A percentile compares a stretch with the other conserved stretches of the same genome.
Evolutionary conservation across 2,329 filamentous ascomycete species (phyloP).

Genomic region (Dothistroma pini): DNA sequence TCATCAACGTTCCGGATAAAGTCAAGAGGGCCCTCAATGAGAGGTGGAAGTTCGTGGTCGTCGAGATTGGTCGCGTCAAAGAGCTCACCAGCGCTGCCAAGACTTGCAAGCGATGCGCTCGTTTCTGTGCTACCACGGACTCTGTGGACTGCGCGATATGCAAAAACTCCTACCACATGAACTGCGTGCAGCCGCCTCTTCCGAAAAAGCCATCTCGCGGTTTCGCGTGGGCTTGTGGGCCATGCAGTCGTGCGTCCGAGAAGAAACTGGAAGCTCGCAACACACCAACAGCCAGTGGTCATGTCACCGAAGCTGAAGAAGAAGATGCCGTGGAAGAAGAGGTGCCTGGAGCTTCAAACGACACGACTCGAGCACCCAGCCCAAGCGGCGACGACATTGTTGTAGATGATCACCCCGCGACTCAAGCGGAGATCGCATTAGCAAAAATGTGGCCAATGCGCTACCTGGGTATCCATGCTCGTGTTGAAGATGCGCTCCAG

Average conservation of each 20-base stretch:
- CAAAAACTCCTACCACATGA: constrained; percentile 95
- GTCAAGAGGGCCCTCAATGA: constrained; percentile 96
- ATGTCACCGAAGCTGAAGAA: constrained; percentile 56
- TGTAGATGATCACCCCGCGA: constrained; percentile 60
- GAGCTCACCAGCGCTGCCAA: constrained; percentile 96
- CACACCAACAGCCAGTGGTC: constrained; percentile 65
- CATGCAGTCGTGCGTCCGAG: constrained; percentile 94
- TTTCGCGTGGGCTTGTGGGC: constrained; percentile 96
- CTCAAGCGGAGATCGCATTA: constrained; percentile 84
- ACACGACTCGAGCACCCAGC: constrained; percentile 59
- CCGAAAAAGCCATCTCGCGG: constrained; percentile 95
- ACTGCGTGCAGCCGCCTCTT: constrained; percentile 86
- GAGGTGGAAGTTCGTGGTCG: constrained; percentile 92
- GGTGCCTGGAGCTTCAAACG: constrained; percentile 48
- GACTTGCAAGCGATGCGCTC: constrained; percentile 85
- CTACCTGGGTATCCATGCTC: constrained; percentile 92
- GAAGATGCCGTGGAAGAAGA: constrained; percentile 65
- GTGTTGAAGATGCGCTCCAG: constrained; percentile 90
- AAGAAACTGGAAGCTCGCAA: constrained; percentile 85
- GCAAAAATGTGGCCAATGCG: constrained; percentile 95
- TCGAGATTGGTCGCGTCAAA: constrained; percentile 90
- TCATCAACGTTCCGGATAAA: constrained; percentile 92
- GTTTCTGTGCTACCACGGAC: constrained; percentile 91
- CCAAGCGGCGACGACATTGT: constrained; percentile 47
- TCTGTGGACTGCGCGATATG: constrained; percentile 98